Evolutionary conservation across 495 filamentous ascomycete species (phyloP).

Genomic region (Halenospora varia): DNA sequence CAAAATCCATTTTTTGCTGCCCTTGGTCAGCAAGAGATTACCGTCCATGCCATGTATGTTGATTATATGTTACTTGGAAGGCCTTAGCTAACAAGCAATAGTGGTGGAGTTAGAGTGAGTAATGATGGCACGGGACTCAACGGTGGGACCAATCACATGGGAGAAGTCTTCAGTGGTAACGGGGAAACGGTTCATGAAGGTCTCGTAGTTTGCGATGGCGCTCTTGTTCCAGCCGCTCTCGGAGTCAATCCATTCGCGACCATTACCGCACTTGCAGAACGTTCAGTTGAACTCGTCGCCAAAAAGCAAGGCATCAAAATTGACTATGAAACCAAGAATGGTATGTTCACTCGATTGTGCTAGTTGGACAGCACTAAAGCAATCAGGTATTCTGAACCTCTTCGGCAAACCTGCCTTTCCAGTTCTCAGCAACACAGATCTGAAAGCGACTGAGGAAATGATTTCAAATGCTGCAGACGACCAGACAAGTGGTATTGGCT

Average conservation of each 20-base stretch:
- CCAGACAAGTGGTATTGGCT: slow-evolving; percentile 47
- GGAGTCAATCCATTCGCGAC: slow-evolving; percentile 67
- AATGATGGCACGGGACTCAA: slow-evolving; percentile 50
- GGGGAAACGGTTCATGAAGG: slow-evolving; percentile 48
- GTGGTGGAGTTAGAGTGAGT: slow-evolving; percentile 62
- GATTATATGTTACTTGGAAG: no score
- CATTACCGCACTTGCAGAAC: slow-evolving; percentile 63
- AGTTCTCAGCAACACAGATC: slow-evolving; percentile 26
- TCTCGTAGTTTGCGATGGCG: slow-evolving; percentile 58
- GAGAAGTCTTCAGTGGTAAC: slow-evolving; percentile 53
- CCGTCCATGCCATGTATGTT: slow-evolving; percentile 70
- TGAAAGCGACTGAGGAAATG: slow-evolving; percentile 25
- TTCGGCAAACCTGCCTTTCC: slow-evolving; percentile 12
- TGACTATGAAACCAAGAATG: slow-evolving; percentile 46
- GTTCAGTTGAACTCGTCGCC: slow-evolving; percentile 49
- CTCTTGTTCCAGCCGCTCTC: slow-evolving; percentile 60
- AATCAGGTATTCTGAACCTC: slow-evolving; percentile 39
- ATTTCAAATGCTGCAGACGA: slow-evolving; percentile 38
- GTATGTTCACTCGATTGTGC: no score
- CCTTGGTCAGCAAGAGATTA: slow-evolving; percentile 53
- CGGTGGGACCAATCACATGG: slow-evolving; percentile 61
- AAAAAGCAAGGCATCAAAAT: slow-evolving; percentile 37
- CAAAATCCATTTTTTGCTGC: slow-evolving; percentile 52
- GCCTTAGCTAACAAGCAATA: no score
- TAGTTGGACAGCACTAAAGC: no score